A percentile compares a stretch with the other conserved stretches of the same genome.
Evolutionary conservation across 495 filamentous ascomycete species (phyloP).

Genomic region (Aspergillus ostianus): DNA sequence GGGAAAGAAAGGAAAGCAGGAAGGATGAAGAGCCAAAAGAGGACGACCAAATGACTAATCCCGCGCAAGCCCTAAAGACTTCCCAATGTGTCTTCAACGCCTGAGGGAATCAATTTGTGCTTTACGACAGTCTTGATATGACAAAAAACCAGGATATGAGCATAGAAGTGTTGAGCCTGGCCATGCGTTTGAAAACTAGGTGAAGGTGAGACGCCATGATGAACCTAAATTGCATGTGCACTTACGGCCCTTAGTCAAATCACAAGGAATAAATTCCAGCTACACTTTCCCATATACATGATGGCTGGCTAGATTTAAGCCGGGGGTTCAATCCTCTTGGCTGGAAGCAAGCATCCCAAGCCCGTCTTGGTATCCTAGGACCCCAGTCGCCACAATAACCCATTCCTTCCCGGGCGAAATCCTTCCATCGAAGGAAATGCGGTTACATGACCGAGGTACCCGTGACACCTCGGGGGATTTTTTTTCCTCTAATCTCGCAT

Average conservation of each 20-base stretch:
- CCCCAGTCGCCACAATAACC: neutral
- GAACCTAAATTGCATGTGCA: too few species aligned
- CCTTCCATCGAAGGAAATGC: neutral
- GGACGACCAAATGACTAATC: neutral
- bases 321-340: neutral
- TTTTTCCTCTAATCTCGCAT: too few species aligned
- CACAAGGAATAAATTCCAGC: too few species aligned
- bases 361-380: neutral
- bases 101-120: too few species aligned
- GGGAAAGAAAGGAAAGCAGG: neutral
- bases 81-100: too few species aligned
- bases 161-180: too few species aligned
- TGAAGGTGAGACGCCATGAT: too few species aligned
- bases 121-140: too few species aligned
- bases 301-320: neutral
- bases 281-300: too few species aligned
- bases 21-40: neutral
- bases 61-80: neutral
- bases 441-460: neutral
- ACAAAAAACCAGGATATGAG: too few species aligned
- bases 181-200: too few species aligned
- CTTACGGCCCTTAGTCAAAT: too few species aligned
- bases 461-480: neutral
- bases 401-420: neutral
- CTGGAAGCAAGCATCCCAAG: neutral